Evolutionary conservation across 345 rosid genomes (phyloP), one percentile per base, ranked within the genome.

Genomic region (Raphanus sativus): DNA sequence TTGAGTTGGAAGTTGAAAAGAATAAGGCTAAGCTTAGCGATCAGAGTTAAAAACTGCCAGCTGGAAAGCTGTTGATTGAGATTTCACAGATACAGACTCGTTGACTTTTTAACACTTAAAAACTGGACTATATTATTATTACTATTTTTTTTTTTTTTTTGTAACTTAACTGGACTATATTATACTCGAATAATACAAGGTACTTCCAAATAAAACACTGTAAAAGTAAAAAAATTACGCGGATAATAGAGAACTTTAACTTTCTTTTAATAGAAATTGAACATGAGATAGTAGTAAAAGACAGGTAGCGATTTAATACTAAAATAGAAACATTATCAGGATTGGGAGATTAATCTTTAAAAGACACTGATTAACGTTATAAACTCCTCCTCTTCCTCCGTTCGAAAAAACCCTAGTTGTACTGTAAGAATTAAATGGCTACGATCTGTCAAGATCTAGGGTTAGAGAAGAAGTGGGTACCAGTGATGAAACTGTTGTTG

Each of bases 381-480:
- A 32, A 40, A 28, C 17, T 30, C 38, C 40, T 62, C 29, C 8
- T 62, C 28, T 6, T 34, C 69, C 52, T 9, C 52, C 29, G 9
- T 36, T 17, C 3, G 2, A 62, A 16, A 63, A 63, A 64, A 36
- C 68, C 52, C 68, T 38, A 36, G n/a, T 32, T 33, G 33, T 78
- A 66, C 40, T 26, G 62, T 71, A 65, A 77, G 21, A 54, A 42
- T 72, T 73, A 73, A 28, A 55, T 34, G 2, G 69, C 50, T 66
- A 58, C n/a, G 26, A 34, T 30, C 8, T 11, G 34, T 83, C 75
- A 87, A 55, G 97, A 86, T 83, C 97, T 90, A 69, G 92, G 86
- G 50, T 89, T 90, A 65, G 91, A 90, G 86, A 92, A 94, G 90
- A 90, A 92, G 61, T 84, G 89, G 83, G 97, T 90, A 89, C 95